Percentiles rank a stretch among this genome's conserved stretches.
These are phyloP conservation scores for Trichophyton rubrum DNA, from an alignment of 2,329 filamentous ascomycete genomes.

Conservation along the genomic window DNA sequence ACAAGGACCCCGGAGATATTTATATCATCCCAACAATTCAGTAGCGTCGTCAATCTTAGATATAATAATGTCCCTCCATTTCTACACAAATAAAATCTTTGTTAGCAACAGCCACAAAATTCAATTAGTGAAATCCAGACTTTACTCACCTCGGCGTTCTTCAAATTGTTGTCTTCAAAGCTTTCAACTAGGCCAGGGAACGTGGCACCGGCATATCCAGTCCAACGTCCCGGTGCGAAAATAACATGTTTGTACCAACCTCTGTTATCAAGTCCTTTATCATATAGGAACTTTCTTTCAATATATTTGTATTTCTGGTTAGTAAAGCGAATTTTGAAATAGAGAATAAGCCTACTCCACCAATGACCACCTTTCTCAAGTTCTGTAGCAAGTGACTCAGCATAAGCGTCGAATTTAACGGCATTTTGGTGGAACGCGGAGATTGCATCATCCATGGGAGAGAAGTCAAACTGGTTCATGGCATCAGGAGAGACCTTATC, in stretches of 20 bases:
- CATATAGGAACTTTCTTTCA: slow-evolving; percentile 67
- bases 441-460: slow-evolving; percentile 38
- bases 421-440: slow-evolving; percentile 38
- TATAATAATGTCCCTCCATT: slow-evolving; percentile 30
- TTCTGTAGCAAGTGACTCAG: slow-evolving; percentile 36
- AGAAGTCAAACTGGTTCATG: slow-evolving; percentile 28
- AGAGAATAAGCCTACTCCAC: slow-evolving; percentile 53
- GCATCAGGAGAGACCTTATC: slow-evolving; percentile 15
- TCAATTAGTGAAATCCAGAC: slow-evolving; percentile 4
- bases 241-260: slow-evolving; percentile 92
- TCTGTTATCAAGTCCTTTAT: slow-evolving; percentile 62
- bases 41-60: slow-evolving; percentile 20
- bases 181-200: slow-evolving; percentile 54
- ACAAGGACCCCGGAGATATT: too few species aligned
- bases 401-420: slow-evolving; percentile 39
- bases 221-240: slow-evolving; percentile 84
- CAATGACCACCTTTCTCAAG: slow-evolving; percentile 38
- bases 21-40: neutral
- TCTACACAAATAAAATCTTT: slow-evolving; percentile 18
- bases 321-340: slow-evolving; percentile 49
- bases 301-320: slow-evolving; percentile 77
- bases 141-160: slow-evolving; percentile 40
- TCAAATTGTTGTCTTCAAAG: slow-evolving; percentile 39
- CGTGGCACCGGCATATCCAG: slow-evolving; percentile 67
- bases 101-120: neutral